phyloP scores from a whole-genome alignment of 306 rosid species.

The Luffa aegyptiaca region DNA sequence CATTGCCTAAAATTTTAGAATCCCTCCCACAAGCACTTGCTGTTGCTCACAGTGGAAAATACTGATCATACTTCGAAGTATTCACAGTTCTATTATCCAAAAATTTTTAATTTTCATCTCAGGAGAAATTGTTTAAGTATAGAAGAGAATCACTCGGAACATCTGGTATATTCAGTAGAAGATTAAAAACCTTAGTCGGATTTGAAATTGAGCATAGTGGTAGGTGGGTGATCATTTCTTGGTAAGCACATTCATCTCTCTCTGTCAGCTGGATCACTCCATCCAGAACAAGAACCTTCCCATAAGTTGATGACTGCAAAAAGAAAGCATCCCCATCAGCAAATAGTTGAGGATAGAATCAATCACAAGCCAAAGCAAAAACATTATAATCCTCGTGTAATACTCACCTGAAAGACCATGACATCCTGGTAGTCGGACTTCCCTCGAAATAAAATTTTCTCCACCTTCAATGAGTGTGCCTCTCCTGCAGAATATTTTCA shows the following conservation, averaged over 20 bases:
- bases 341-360: neutral
- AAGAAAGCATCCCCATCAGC: neutral
- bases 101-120: too few species aligned
- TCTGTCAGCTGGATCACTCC: slow-evolving; percentile 97
- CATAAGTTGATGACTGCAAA: slow-evolving; percentile 80
- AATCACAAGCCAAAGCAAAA: neutral
- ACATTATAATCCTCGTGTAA: neutral
- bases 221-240: slow-evolving; percentile 93
- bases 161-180: neutral
- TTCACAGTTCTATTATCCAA: too few species aligned
- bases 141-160: neutral
- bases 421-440: slow-evolving; percentile 87
- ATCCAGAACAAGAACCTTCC: slow-evolving; percentile 89
- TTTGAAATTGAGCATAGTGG: slow-evolving; percentile 85
- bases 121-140: neutral
- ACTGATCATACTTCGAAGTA: too few species aligned
- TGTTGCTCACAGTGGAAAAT: too few species aligned
- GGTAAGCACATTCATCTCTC: slow-evolving; percentile 98
- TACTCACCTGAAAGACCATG: slow-evolving; percentile 78
- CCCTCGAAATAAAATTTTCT: slow-evolving; percentile 68
- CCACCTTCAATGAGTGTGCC: slow-evolving; percentile 95
- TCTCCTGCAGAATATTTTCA: slow-evolving; percentile 47
- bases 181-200: slow-evolving; percentile 56
- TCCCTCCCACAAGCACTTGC: too few species aligned
- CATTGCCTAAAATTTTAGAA: too few species aligned